These are phyloP conservation scores for Funneliformis caledonium DNA, from an alignment of 371 early-diverging fungal genomes.

Conservation along the genomic window DNA sequence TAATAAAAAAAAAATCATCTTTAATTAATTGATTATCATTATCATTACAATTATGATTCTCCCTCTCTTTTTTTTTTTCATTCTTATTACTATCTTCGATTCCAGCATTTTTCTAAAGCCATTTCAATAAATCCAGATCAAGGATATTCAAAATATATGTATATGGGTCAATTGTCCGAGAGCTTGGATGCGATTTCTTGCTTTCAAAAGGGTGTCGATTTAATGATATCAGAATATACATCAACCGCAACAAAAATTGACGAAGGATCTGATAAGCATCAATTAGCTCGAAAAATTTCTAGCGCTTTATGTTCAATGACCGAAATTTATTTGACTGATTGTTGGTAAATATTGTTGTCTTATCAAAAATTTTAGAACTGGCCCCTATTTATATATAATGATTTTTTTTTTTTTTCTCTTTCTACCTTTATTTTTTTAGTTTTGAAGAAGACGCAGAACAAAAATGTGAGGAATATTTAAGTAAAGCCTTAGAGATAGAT, in stretches of 20 bases:
- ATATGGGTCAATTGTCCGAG: conserved; percentile 84
- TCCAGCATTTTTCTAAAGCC: conserved; percentile 71
- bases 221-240: conserved; percentile 62
- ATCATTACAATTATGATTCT: neutral
- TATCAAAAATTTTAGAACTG: neutral
- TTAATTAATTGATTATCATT: too few species aligned
- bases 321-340: conserved; percentile 96
- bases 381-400: neutral
- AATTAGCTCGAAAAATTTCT: conserved; percentile 72
- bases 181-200: conserved; percentile 78
- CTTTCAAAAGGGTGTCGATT: conserved; percentile 82
- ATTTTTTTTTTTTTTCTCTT: neutral
- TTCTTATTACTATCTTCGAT: neutral
- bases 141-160: conserved; percentile 84
- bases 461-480: conserved; percentile 76
- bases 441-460: conserved; percentile 91
- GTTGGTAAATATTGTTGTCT: conserved; percentile 67
- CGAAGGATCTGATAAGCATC: conserved; percentile 46
- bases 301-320: conserved; percentile 91
- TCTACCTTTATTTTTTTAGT: conserved; percentile 48
- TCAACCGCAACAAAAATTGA: conserved; percentile 32
- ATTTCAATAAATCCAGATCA: conserved; percentile 69
- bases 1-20: too few species aligned
- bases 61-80: neutral
- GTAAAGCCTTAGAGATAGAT: conserved; percentile 70